phyloP scores from a whole-genome alignment of 441 rosid genomes.

The Francoa sonchifolia region DNA sequence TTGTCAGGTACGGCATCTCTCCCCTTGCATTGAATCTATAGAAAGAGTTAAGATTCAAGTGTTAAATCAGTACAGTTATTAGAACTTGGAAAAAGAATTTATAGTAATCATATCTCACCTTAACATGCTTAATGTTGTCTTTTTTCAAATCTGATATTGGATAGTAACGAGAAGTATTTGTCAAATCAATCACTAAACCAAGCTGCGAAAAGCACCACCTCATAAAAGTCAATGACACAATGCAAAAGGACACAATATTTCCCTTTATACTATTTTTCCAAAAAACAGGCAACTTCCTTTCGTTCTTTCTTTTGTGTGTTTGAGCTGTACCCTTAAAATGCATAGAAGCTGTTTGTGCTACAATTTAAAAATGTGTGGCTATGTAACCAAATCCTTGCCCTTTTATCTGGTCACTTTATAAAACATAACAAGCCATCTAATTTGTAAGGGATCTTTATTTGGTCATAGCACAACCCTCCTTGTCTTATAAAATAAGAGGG shows the following conservation, averaged over 20 bases:
- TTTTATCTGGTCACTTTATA: too few species aligned
- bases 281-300: background rate
- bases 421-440: too few species aligned
- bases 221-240: slow-evolving; percentile 1
- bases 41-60: slow-evolving; percentile 5
- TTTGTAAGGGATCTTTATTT: too few species aligned
- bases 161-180: slow-evolving; percentile 90
- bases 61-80: slow-evolving; percentile 2
- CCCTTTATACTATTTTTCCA: background rate
- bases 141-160: slow-evolving; percentile 60
- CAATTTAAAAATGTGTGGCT: too few species aligned
- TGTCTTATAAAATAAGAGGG: too few species aligned
- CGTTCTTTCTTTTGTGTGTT: background rate
- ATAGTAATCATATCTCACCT: slow-evolving; percentile 32
- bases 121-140: slow-evolving; percentile 87
- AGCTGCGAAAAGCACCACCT: slow-evolving; percentile 40
- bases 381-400: too few species aligned
- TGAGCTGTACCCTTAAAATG: background rate
- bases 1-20: slow-evolving; percentile 90
- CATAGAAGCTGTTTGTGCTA: too few species aligned
- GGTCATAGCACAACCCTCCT: too few species aligned
- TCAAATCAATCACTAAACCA: slow-evolving; percentile 96
- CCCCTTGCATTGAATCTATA: slow-evolving; percentile 85
- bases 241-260: slow-evolving; percentile 1
- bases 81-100: slow-evolving; percentile 3